Conservation (phyloP, 345 rosid genomes). For the Psidium guajava region DNA sequence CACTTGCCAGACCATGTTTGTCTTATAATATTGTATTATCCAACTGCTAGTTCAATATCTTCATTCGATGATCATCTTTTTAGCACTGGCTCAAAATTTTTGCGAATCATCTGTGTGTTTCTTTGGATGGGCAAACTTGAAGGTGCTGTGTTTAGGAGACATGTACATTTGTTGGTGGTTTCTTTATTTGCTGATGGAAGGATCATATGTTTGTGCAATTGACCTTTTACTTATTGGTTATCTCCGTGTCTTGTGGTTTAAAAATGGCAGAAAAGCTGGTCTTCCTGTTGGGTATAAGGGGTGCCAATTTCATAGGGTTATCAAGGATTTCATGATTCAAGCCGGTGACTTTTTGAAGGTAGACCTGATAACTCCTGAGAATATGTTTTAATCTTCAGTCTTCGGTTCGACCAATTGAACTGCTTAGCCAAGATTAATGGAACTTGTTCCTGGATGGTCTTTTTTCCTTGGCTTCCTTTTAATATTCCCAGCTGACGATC, state of each 20-base stretch:
- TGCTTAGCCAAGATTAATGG: not conserved
- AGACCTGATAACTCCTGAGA: not conserved
- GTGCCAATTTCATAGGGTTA: conserved; percentile 89
- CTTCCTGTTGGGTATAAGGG: conserved; percentile 88
- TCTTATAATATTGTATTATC: not conserved
- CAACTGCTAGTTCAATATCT: not conserved
- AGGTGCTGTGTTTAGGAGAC: not conserved
- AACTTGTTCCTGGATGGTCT: not conserved
- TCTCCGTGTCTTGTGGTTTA: not conserved
- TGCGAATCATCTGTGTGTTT: not conserved
- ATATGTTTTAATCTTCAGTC: not conserved
- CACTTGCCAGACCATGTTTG: not conserved
- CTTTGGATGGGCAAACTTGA: not conserved
- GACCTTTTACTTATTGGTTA: not conserved
- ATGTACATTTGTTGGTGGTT: not conserved
- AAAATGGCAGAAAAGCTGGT: conserved; percentile 66
- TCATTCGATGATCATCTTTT: not conserved
- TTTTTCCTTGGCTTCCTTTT: not conserved
- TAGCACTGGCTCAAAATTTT: not conserved
- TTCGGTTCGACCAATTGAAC: not conserved
- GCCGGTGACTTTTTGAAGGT: conserved; percentile 96
- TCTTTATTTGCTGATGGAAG: not conserved
- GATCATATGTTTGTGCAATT: not conserved
- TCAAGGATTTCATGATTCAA: conserved; percentile 96
- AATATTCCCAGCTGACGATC: not conserved